phyloP scores from a whole-genome alignment of 306 rosid genomes.

The Trifolium repens region DNA sequence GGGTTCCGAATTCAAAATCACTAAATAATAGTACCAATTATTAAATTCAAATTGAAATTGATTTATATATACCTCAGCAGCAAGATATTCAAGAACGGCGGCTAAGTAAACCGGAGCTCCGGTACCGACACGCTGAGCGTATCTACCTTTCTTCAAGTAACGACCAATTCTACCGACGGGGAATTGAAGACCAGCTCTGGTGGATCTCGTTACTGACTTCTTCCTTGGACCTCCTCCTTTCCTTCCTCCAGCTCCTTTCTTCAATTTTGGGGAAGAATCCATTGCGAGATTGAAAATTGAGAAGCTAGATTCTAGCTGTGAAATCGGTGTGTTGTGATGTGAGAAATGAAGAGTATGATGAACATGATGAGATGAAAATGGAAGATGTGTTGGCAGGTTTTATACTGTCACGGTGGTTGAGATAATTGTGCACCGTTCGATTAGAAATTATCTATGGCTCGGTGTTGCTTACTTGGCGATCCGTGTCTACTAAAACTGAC shows the following conservation, averaged over 20 bases:
- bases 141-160: constrained; percentile 66
- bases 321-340: neutral
- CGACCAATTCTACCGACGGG: constrained; percentile 74
- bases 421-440: neutral
- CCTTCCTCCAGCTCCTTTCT: constrained; percentile 70
- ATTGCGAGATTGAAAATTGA: constrained; percentile 16
- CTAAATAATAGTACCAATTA: too few relatives aligned
- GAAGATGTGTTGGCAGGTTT: neutral
- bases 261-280: constrained; percentile 56
- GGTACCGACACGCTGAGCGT: constrained; percentile 60
- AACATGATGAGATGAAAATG: neutral
- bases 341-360: too few relatives aligned
- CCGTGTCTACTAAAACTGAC: neutral
- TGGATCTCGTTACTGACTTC: constrained; percentile 61
- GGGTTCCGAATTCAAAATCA: neutral
- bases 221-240: constrained; percentile 58
- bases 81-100: neutral
- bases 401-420: neutral
- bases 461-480: neutral
- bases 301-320: neutral
- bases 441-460: neutral
- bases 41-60: too few relatives aligned
- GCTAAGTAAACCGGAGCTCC: constrained; percentile 71
- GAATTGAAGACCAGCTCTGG: constrained; percentile 72
- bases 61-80: neutral